Conservation (phyloP, 306 rosid genomes). For the Rubus parviflorus region DNA sequence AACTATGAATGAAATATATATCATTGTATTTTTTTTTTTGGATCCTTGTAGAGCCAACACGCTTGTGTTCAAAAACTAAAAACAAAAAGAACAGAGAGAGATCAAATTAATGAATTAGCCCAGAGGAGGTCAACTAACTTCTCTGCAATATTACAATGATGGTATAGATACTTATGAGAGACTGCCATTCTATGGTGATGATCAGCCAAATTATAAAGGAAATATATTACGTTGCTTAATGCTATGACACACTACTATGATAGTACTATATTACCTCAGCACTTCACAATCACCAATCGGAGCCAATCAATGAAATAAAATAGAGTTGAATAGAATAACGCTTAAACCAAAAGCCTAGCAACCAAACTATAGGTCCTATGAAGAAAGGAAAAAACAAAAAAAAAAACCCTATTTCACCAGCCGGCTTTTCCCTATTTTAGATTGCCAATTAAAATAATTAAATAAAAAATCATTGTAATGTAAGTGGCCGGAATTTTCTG, state of each 20-base stretch:
- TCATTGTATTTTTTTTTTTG: not conserved
- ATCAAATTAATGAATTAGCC: not conserved
- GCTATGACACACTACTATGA: not conserved
- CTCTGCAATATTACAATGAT: not conserved
- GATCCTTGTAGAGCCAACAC: slow-evolving; percentile 10
- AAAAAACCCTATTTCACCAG: slow-evolving; percentile 36
- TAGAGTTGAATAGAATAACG: slow-evolving; percentile 12
- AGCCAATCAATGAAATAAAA: slow-evolving; percentile 1
- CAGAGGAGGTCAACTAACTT: slow-evolving; percentile 1
- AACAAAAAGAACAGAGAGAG: not conserved
- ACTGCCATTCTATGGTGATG: not conserved
- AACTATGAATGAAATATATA: slow-evolving; percentile 16
- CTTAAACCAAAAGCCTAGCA: slow-evolving; percentile 28
- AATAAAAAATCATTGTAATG: slow-evolving; percentile 25
- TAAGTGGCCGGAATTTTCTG: slow-evolving; percentile 45
- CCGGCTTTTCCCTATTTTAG: slow-evolving; percentile 48
- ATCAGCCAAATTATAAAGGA: not conserved
- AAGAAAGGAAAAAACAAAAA: not conserved
- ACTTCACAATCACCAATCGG: not conserved
- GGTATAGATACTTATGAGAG: not conserved
- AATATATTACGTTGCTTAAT: not conserved
- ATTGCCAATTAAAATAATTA: not conserved
- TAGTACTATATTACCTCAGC: not conserved
- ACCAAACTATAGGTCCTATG: slow-evolving; percentile 30
- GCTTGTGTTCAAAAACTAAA: slow-evolving; percentile 1